phyloP scores from a whole-genome alignment of 495 filamentous ascomycete genomes.

The Aspergillus mulundensis region DNA sequence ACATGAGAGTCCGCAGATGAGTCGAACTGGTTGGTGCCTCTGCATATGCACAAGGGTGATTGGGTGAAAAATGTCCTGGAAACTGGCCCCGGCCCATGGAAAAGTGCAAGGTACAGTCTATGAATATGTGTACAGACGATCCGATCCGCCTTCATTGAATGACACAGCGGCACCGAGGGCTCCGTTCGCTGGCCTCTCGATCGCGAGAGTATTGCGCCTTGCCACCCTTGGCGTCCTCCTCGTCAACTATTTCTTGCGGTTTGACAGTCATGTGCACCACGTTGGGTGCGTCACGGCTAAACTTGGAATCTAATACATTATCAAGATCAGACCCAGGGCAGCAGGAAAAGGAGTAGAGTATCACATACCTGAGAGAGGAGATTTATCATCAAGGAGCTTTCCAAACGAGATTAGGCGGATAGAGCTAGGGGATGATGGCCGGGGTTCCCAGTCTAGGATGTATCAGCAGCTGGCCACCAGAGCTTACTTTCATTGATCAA shows the following conservation, averaged over 20 bases:
- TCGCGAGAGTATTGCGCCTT: constrained; percentile 60
- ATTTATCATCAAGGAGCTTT: constrained; percentile 81
- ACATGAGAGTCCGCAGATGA: neutral
- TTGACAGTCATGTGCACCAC: constrained; percentile 93
- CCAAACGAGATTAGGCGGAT: constrained; percentile 89
- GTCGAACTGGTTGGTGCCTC: neutral
- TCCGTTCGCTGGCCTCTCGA: constrained; percentile 57
- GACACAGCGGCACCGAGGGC: constrained; percentile 72
- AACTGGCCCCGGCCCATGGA: neutral
- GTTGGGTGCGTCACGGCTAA: constrained; percentile 66
- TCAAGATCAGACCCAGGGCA: constrained; percentile 9
- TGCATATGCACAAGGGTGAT: neutral
- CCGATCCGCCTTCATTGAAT: constrained; percentile 70
- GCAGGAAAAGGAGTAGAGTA: neutral
- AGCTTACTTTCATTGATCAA: neutral
- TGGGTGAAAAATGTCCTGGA: neutral
- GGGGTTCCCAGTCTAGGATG: constrained; percentile 72
- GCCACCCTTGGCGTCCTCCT: constrained; percentile 76
- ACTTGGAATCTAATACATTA: constrained; percentile 63
- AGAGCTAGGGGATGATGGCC: constrained; percentile 74
- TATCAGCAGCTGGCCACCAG: neutral
- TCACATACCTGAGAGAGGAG: constrained; percentile 63
- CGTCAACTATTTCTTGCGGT: constrained; percentile 83
- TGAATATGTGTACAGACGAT: constrained; percentile 20
- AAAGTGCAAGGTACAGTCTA: neutral